Conservation (phyloP, 2,329 filamentous ascomycete genomes). For the Leptographium radiaticola region DNA sequence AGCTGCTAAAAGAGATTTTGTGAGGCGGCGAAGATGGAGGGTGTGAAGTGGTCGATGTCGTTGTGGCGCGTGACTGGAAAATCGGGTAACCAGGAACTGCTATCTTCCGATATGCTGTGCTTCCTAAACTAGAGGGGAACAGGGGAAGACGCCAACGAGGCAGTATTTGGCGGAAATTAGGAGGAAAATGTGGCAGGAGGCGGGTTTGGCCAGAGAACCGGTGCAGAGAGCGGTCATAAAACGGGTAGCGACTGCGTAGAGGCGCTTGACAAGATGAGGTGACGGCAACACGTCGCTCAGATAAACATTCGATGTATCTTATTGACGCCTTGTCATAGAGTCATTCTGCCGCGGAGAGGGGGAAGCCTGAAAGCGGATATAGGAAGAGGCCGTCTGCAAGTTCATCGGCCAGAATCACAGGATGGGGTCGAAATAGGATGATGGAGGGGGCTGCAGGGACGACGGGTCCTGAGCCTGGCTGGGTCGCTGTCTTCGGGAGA, state of each 20-base stretch:
- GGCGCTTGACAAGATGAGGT: not conserved
- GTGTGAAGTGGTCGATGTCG: not conserved
- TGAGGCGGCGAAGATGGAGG: not conserved
- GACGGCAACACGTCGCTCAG: not conserved
- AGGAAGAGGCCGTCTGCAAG: not conserved
- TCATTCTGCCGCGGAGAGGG: not conserved
- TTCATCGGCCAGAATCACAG: not conserved
- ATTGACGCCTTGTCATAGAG: not conserved
- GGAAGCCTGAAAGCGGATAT: not conserved
- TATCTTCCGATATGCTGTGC: not conserved
- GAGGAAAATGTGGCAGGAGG: not conserved
- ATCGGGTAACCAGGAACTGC: not conserved
- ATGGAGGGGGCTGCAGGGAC: not conserved
- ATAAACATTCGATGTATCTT: not conserved
- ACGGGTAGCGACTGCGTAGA: not conserved
- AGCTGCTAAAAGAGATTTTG: not conserved
- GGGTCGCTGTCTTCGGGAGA: not conserved
- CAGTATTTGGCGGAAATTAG: not conserved
- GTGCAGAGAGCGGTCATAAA: not conserved
- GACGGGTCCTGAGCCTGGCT: not conserved
- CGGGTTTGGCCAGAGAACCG: not conserved
- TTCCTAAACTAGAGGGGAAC: not conserved
- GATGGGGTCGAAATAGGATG: no score
- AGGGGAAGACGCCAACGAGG: not conserved
- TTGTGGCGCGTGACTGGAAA: not conserved